A percentile compares a stretch with the other conserved stretches of the same genome.
Evolutionary conservation across 2,329 filamentous ascomycete species (phyloP).

Genomic region (Xylariaceae sp.): DNA sequence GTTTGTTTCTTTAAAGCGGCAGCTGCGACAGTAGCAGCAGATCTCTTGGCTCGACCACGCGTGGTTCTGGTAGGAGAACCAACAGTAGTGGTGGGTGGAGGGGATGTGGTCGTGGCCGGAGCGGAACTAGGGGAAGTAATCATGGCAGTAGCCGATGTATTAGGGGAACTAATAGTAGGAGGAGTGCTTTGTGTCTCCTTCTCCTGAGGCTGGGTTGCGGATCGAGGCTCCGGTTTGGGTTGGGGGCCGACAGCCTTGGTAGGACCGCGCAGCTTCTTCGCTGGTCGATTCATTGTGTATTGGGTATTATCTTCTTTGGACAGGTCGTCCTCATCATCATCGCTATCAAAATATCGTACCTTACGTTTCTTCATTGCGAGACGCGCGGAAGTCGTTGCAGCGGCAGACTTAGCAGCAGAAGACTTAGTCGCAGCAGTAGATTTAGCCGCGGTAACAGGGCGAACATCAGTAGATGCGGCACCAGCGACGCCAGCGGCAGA

Average conservation of each 20-base stretch:
- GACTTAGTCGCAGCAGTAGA: constrained; percentile 32
- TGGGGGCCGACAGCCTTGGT: constrained; percentile 39
- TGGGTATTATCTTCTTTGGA: constrained; percentile 22
- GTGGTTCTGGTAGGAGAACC: not conserved
- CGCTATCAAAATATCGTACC: constrained; percentile 44
- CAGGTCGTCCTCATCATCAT: constrained; percentile 46
- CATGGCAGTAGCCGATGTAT: not conserved
- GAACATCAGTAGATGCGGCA: constrained; percentile 21
- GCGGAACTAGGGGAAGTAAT: not conserved
- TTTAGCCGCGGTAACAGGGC: constrained; percentile 26
- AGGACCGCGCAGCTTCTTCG: constrained; percentile 43
- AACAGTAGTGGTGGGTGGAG: not conserved
- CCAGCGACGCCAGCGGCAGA: constrained; percentile 33
- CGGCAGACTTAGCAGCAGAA: constrained; percentile 5
- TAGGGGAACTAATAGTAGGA: constrained; percentile 16
- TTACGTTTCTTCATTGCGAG: constrained; percentile 46
- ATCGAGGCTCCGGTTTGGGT: constrained; percentile 30
- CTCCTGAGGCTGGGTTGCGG: not conserved
- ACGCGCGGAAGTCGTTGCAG: constrained; percentile 23
- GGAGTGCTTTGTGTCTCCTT: not conserved
- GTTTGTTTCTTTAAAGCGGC: constrained; percentile 24
- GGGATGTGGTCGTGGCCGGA: not conserved
- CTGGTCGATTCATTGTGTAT: constrained; percentile 33
- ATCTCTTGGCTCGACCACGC: constrained; percentile 34
- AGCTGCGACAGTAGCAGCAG: constrained; percentile 27